Conservation (phyloP, 2,329 filamentous ascomycete species). For the Aspergillus fumigatus region DNA sequence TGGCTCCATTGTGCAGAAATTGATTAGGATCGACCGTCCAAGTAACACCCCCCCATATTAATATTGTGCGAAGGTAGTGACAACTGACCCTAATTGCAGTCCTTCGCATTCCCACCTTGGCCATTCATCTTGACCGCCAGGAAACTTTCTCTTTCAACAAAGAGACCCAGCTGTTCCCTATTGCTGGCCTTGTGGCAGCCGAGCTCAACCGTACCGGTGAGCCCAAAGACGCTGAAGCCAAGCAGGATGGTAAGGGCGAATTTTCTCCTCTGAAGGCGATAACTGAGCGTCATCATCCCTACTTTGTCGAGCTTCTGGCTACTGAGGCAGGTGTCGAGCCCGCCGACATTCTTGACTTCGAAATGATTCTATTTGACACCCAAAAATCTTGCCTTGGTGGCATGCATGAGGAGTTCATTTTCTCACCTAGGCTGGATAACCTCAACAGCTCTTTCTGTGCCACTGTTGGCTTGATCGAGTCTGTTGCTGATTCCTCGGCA, state of each 20-base stretch:
- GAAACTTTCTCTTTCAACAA: slow-evolving; percentile 92
- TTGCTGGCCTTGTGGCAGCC: slow-evolving; percentile 78
- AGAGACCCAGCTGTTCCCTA: slow-evolving; percentile 92
- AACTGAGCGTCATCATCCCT: slow-evolving; percentile 80
- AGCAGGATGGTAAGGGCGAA: slow-evolving; percentile 43
- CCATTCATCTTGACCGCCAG: slow-evolving; percentile 86
- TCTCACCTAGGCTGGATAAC: slow-evolving; percentile 93
- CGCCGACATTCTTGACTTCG: slow-evolving; percentile 81
- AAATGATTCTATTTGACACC: slow-evolving; percentile 94
- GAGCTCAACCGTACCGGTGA: slow-evolving; percentile 74
- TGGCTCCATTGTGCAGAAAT: slow-evolving; percentile 72
- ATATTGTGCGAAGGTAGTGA: background rate
- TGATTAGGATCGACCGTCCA: slow-evolving; percentile 86
- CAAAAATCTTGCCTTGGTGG: slow-evolving; percentile 87
- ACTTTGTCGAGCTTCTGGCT: slow-evolving; percentile 79
- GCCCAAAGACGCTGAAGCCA: slow-evolving; percentile 30
- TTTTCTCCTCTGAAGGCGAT: slow-evolving; percentile 75
- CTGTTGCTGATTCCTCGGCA: slow-evolving; percentile 58
- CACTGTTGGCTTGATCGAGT: slow-evolving; percentile 77
- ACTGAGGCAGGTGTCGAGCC: slow-evolving; percentile 67
- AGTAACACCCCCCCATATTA: slow-evolving; percentile 36
- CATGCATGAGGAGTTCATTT: slow-evolving; percentile 89
- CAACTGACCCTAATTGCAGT: slow-evolving; percentile 40
- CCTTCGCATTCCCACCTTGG: slow-evolving; percentile 85
- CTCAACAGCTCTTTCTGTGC: slow-evolving; percentile 95